Evolutionary conservation across 768 basidiomycete species (phyloP), one percentile per base, ranked within the genome.

Genomic region (Antrodiella citrinella): DNA sequence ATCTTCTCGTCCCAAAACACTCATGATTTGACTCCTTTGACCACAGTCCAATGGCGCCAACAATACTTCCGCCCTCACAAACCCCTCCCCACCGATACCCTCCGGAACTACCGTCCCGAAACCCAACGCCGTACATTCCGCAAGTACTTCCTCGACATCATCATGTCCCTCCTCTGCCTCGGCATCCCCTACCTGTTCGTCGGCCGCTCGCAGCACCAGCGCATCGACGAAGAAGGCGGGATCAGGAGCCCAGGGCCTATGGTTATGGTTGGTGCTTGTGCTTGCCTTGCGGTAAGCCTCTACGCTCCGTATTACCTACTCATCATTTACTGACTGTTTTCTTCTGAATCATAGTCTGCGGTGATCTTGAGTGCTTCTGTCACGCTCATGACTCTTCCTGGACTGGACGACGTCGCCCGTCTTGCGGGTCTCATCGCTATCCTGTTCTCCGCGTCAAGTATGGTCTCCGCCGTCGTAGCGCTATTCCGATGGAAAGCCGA

Each of bases 161-260:
- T 86, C 40, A 64, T 84, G 50, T 78, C 81, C 0, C 69, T 76
- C 54, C 54, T 91, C 20, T 86, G 85, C 59, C 74, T 91, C 9
- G 89, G 89, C 2, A 81, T 91, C 45, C 89, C 89, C 0, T 89
- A 83, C 65, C 64, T 91, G 51, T 87, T 89, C 69, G 64, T 78
- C 55, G 75, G 77, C 47, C 77, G 80, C 47, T 35, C 30, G 7
- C 15, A 35, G 7, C 73, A 74, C 42, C 63, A 77, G 18, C 59
- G 74, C 25, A 85, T 87, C 60, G 75, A 80, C 45, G 86, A 87
- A 62, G 30, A 35, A 7, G 30, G 30, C 30, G 80, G 79, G 15
- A 54, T 69, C 26, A 65, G 65, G 41, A 62, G 55, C 42, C 59
- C 75, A 3, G 76, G 75, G 3, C 81, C 85, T 0, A 66, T 84